Evolutionary conservation across 805 yeast genomes (phyloP), one percentile per base, ranked within the genome.

Genomic region (Lachancea dasiensis): DNA sequence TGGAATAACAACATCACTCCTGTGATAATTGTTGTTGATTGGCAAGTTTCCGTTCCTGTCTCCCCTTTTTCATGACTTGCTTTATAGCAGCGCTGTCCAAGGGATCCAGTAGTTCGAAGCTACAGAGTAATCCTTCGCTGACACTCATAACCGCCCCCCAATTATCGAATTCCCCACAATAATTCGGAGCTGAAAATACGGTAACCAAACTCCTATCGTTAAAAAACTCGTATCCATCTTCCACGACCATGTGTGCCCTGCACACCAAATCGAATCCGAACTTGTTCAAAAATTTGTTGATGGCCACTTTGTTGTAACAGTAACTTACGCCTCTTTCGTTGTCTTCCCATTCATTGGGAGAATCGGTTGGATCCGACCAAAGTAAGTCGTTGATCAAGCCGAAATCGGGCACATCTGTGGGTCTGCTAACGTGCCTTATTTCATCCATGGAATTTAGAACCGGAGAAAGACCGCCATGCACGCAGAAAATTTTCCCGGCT

Each of bases 91-190:
- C 81, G 36, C 94, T 77, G 63, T 90, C 97, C 50, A 92, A 69
- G 6, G 98, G 98, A 63, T 92, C 96, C 42, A 90, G 69, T 38
- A 90, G 72, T 61, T 90, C 98, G 62, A 90, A 90, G 45, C 92
- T 81, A 62, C 98, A 90, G 40, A 92, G 67, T 47, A 90, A 69
- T 51, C 90, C 97, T 46, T 90, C 96, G 46, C 86, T 77, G 11
- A 90, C 97, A 50, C 94, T 80, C 97, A 90, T 90, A 4, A 90
- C 97, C 2, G 98, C 98, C 17, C 95, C 96, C 95, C 95, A 86
- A 53, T 86, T 86, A 58, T 87, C 70, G 33, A 67, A 67, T 43
- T 67, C 72, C 28, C 72, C 64, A 47, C 66, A 67, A 28, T 67
- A 84, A 54, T 84, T 84, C 3, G 94, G 94, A 3, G 92, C 94